These are phyloP conservation scores for Fusarium udum DNA, from an alignment of 2,329 filamentous ascomycete species.

Conservation along the genomic window DNA sequence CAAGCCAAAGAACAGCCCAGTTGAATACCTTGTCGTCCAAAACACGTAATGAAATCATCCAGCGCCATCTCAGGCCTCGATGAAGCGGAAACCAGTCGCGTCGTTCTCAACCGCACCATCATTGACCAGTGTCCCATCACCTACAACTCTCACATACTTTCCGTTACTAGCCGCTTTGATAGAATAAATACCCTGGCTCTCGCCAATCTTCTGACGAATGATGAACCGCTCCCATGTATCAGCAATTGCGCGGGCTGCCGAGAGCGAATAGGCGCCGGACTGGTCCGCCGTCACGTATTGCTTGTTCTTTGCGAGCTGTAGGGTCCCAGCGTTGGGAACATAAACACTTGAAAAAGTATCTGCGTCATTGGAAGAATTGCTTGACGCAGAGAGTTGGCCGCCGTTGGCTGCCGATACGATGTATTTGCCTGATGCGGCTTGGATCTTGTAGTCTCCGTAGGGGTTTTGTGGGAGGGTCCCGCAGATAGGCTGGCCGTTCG, in stretches of 20 bases:
- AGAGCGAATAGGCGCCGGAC: neutral
- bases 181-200: neutral
- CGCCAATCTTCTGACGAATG: neutral
- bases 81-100: neutral
- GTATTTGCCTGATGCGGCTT: neutral
- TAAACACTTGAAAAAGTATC: neutral
- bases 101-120: neutral
- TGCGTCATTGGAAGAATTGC: neutral
- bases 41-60: neutral
- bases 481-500: neutral
- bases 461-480: neutral
- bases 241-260: neutral
- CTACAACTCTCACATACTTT: neutral
- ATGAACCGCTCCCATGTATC: neutral
- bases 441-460: neutral
- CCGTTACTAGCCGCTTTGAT: neutral
- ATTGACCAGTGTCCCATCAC: neutral
- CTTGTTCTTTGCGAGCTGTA: neutral
- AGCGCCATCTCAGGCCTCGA: neutral
- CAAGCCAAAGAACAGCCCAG: rapidly evolving
- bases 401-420: neutral
- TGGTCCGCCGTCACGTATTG: neutral
- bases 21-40: rapidly evolving
- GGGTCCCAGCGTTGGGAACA: neutral
- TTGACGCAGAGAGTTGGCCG: neutral